Evolutionary conservation across 2,329 filamentous ascomycete genomes (phyloP).

Genomic region (Hypoxylon rubiginosum): DNA sequence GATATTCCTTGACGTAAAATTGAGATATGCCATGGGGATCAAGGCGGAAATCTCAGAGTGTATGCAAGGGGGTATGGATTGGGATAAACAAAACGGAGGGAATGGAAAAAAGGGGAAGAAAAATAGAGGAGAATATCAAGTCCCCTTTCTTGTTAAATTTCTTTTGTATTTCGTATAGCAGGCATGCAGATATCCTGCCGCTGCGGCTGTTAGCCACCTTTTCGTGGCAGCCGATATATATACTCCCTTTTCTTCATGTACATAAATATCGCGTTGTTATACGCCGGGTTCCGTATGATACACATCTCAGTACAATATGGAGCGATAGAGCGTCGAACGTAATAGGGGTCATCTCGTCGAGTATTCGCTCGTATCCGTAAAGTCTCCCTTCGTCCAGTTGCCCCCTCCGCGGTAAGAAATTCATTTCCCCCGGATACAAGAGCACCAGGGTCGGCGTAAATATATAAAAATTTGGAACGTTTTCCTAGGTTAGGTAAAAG

Average conservation of each 20-base stretch:
- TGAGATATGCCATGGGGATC: constrained; percentile 49
- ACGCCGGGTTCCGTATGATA: constrained; percentile 34
- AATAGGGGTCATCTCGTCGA: constrained; percentile 7
- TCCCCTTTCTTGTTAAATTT: constrained; percentile 3
- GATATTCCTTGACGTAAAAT: constrained; percentile 52
- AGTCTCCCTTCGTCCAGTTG: neutral
- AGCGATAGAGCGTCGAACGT: constrained; percentile 14
- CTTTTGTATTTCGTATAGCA: constrained; percentile 28
- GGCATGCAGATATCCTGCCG: constrained; percentile 6
- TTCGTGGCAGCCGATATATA: constrained; percentile 27
- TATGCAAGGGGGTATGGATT: constrained; percentile 46
- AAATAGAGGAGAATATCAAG: neutral
- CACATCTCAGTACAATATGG: constrained; percentile 32
- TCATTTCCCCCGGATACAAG: neutral
- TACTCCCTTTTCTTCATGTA: constrained; percentile 36
- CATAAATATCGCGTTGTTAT: constrained; percentile 20
- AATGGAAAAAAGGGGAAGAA: neutral
- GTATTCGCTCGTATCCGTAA: constrained; percentile 6
- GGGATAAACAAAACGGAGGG: neutral
- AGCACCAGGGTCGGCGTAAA: neutral
- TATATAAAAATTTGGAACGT: neutral
- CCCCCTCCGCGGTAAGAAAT: neutral
- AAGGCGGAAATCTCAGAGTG: constrained; percentile 50
- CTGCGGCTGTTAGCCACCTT: constrained; percentile 3
- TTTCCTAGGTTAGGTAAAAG: constrained; percentile 1